A percentile compares a stretch with the other conserved stretches of the same genome.
Conservation (phyloP, 352 stramenopile species). For the Globisporangium barbulae region DNA sequence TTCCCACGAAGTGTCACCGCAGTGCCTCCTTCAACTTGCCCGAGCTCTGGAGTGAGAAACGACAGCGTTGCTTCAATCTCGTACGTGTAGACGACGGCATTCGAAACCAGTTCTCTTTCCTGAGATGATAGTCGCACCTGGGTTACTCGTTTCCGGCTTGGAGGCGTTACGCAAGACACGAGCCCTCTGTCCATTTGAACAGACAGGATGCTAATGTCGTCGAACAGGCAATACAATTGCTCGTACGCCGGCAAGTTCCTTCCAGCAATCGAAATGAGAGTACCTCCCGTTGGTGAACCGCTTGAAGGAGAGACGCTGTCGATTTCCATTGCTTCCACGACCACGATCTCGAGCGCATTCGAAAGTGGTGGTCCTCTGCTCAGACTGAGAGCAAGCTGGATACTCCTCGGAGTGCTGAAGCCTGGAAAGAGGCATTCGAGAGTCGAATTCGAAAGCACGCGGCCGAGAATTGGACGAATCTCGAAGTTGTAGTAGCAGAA, state of each 20-base stretch:
- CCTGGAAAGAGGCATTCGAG: slow-evolving; percentile 2
- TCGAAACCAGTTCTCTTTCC: neutral
- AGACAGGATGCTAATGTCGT: neutral
- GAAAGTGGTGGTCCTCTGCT: neutral
- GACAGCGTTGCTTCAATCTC: neutral
- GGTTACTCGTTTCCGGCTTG: neutral
- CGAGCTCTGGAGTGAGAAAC: neutral
- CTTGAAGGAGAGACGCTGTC: slow-evolving; percentile 2
- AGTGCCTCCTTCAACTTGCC: slow-evolving; percentile 11
- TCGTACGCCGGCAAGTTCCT: slow-evolving; percentile 4
- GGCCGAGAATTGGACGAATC: neutral
- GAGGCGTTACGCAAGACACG: neutral
- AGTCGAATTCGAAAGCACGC: slow-evolving; percentile 6
- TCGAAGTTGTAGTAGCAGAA: slow-evolving; percentile 2
- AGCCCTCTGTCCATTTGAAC: neutral
- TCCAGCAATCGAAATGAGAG: neutral
- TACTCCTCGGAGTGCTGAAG: neutral
- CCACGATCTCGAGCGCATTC: slow-evolving; percentile 3
- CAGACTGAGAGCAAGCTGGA: neutral
- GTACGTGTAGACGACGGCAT: slow-evolving; percentile 6
- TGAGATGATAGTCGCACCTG: slow-evolving; percentile 4
- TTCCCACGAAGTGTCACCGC: slow-evolving; percentile 8
- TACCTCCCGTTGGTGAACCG: neutral
- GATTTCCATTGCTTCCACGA: slow-evolving; percentile 4
- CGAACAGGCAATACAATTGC: slow-evolving; percentile 12